A percentile compares a stretch with the other conserved stretches of the same genome.
These are phyloP conservation scores for Leccinum truebloodii DNA, from an alignment of 768 basidiomycete species.

Conservation along the genomic window DNA sequence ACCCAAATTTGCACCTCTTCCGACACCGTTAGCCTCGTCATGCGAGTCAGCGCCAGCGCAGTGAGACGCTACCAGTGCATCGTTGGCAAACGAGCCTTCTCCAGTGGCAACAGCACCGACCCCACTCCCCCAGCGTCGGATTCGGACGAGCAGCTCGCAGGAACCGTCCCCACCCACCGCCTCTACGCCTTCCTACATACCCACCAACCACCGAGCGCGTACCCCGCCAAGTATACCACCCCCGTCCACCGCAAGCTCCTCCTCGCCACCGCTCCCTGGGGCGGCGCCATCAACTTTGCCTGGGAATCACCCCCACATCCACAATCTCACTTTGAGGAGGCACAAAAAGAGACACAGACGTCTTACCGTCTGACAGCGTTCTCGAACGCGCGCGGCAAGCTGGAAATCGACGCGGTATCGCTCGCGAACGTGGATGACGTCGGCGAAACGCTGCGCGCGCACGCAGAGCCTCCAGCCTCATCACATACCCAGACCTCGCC, in stretches of 20 bases:
- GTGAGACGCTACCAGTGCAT: background rate
- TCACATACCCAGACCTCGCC: background rate
- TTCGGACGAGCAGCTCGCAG: constrained; percentile 38
- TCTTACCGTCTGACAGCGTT: constrained; percentile 51
- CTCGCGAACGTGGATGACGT: constrained; percentile 53
- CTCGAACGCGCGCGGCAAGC: constrained; percentile 43
- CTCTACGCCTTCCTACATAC: constrained; percentile 60
- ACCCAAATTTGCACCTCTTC: background rate
- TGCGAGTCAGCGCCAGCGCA: background rate
- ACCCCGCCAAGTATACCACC: constrained; percentile 49
- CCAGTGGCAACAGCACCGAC: background rate
- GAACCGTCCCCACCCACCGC: constrained; percentile 53
- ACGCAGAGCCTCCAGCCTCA: constrained; percentile 32
- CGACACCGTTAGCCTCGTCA: background rate
- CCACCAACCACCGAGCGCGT: constrained; percentile 45
- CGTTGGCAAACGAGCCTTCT: background rate
- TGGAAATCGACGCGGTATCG: constrained; percentile 51
- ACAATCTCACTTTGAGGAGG: background rate
- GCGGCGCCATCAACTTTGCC: constrained; percentile 61
- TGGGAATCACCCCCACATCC: constrained; percentile 36
- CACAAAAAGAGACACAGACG: constrained; percentile 16
- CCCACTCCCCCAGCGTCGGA: background rate
- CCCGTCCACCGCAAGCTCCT: constrained; percentile 53
- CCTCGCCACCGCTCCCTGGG: constrained; percentile 44
- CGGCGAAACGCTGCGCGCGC: constrained; percentile 31